These are phyloP conservation scores for Filosporella fistucella DNA, from an alignment of 495 filamentous ascomycete genomes.

Conservation along the genomic window DNA sequence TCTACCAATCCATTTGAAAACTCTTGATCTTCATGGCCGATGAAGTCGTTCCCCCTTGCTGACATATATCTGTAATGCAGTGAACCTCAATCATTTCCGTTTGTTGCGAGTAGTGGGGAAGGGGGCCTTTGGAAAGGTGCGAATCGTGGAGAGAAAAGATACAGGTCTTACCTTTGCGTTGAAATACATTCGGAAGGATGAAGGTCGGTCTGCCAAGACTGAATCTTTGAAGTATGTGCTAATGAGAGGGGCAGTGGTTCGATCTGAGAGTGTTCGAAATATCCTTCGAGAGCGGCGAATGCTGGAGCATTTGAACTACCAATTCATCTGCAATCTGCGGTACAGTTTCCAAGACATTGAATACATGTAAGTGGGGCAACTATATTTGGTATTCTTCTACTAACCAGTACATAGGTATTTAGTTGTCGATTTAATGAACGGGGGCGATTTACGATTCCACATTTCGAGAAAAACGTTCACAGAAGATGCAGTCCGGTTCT, in stretches of 20 bases:
- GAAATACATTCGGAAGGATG: constrained; percentile 99
- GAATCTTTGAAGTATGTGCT: too few species aligned
- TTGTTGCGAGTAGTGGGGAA: constrained; percentile 93
- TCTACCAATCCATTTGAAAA: too few species aligned
- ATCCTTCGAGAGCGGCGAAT: constrained; percentile 96
- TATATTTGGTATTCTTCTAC: neutral
- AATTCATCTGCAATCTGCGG: constrained; percentile 96
- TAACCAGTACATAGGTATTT: constrained; percentile 63
- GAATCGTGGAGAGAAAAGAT: constrained; percentile 97
- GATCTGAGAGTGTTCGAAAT: constrained; percentile 95
- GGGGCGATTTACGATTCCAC: constrained; percentile 94
- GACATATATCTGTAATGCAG: too few species aligned
- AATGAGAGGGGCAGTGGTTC: too few species aligned
- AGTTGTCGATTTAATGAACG: constrained; percentile 97
- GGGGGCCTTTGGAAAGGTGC: constrained; percentile 96
- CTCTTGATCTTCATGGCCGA: too few species aligned
- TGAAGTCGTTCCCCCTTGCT: too few species aligned
- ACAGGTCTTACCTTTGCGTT: constrained; percentile 79
- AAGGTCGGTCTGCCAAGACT: constrained; percentile 80
- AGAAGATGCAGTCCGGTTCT: constrained; percentile 93
- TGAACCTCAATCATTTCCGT: constrained; percentile 96
- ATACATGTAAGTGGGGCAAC: constrained; percentile 65
- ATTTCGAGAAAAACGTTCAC: constrained; percentile 98
- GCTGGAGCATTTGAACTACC: constrained; percentile 96
- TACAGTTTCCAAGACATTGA: constrained; percentile 99